Conservation (phyloP, 768 basidiomycete species). For the Astraeus odoratus region DNA sequence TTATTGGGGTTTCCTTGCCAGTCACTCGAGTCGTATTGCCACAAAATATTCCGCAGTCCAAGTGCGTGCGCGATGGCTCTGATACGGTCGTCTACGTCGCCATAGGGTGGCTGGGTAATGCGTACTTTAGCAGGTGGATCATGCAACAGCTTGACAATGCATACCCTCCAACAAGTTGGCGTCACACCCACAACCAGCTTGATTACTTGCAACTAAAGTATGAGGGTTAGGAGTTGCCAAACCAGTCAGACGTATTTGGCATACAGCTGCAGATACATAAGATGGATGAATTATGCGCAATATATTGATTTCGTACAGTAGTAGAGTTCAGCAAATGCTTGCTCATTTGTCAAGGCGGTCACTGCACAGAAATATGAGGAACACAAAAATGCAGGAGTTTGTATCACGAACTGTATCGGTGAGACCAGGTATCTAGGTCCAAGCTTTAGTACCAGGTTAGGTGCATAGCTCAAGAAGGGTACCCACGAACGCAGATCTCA, state of each 20-base stretch:
- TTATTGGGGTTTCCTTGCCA: slow-evolving; percentile 54
- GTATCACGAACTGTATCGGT: slow-evolving; percentile 39
- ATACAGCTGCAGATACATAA: slow-evolving; percentile 17
- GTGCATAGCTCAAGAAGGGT: background rate
- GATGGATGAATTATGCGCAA: background rate
- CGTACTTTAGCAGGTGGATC: background rate
- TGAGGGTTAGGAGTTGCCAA: background rate
- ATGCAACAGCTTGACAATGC: slow-evolving; percentile 8
- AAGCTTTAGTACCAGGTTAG: background rate
- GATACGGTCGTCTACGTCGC: slow-evolving; percentile 71
- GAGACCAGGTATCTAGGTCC: slow-evolving; percentile 27
- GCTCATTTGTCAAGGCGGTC: slow-evolving; percentile 53
- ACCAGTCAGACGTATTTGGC: background rate
- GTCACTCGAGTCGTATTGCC: slow-evolving; percentile 66
- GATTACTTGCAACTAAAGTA: slow-evolving; percentile 44
- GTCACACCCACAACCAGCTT: slow-evolving; percentile 53
- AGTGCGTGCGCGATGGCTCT: slow-evolving; percentile 63
- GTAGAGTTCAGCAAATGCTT: slow-evolving; percentile 74
- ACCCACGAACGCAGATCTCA: slow-evolving; percentile 57
- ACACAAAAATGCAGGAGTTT: background rate
- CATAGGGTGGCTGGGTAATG: slow-evolving; percentile 46
- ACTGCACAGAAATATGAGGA: slow-evolving; percentile 26
- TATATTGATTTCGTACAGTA: slow-evolving; percentile 41
- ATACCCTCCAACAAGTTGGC: slow-evolving; percentile 54
- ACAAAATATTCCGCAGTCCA: slow-evolving; percentile 64